Percentiles rank a stretch among this genome's conserved stretches.
These are phyloP conservation scores for Conoideocrella luteorostrata DNA, from an alignment of 2,329 filamentous ascomycete species.

Conservation along the genomic window DNA sequence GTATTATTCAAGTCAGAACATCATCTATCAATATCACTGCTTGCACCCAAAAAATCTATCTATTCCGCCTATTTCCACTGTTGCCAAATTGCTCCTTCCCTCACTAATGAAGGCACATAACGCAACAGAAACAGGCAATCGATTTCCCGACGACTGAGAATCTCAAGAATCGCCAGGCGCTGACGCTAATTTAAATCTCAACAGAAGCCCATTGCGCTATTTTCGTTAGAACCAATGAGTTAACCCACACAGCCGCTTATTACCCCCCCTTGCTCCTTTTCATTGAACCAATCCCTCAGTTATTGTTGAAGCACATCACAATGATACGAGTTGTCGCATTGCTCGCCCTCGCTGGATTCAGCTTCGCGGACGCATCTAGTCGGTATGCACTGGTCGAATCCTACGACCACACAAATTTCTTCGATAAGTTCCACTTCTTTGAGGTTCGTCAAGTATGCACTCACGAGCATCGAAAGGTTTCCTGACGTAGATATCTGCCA, in stretches of 20 bases:
- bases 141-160: no score
- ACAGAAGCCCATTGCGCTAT: no score
- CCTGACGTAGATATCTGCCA: background rate
- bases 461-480: background rate
- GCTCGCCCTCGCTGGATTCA: background rate
- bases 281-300: background rate
- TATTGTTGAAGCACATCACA: background rate
- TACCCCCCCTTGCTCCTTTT: background rate
- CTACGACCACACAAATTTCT: conserved; percentile 39
- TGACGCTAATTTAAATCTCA: no score
- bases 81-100: no score
- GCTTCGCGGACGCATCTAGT: conserved; percentile 15
- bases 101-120: no score
- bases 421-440: conserved; percentile 40
- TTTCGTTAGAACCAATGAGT: no score
- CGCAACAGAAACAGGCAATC: no score
- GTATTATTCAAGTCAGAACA: no score
- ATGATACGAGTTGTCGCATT: background rate
- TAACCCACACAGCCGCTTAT: background rate
- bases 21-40: no score
- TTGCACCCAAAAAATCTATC: no score
- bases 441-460: conserved; percentile 19
- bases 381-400: conserved; percentile 32
- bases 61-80: no score
- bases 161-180: no score